phyloP scores from a whole-genome alignment of 2,329 filamentous ascomycete species.

The Calonectria multiphialidica region DNA sequence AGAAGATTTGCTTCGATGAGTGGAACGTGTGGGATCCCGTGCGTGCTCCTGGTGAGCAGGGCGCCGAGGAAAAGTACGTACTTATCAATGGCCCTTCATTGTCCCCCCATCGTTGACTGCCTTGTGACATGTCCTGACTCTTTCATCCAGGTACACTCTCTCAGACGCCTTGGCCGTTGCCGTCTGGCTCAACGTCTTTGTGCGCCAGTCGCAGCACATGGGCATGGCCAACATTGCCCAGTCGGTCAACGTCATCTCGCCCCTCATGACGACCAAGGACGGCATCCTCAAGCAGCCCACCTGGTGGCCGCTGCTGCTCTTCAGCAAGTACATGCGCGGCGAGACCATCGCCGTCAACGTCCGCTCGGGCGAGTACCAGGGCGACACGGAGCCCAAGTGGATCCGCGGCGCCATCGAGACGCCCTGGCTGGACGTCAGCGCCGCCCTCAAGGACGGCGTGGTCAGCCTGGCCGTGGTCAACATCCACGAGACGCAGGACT shows the following conservation, averaged over 20 bases:
- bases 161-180: slow-evolving; percentile 82
- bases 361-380: slow-evolving; percentile 71
- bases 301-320: slow-evolving; percentile 79
- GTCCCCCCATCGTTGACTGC: not conserved
- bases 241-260: slow-evolving; percentile 82
- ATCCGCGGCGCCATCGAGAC: slow-evolving; percentile 74
- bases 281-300: slow-evolving; percentile 79
- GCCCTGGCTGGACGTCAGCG: slow-evolving; percentile 78
- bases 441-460: slow-evolving; percentile 68
- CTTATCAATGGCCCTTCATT: not conserved
- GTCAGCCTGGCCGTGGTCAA: slow-evolving; percentile 81
- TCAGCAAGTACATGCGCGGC: slow-evolving; percentile 74
- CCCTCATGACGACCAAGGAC: slow-evolving; percentile 76
- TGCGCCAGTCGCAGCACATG: slow-evolving; percentile 77
- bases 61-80: slow-evolving; percentile 72
- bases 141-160: slow-evolving; percentile 69
- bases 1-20: slow-evolving; percentile 85
- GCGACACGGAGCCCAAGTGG: slow-evolving; percentile 75
- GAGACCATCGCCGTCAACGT: slow-evolving; percentile 76
- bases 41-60: slow-evolving; percentile 77
- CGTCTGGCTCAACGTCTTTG: slow-evolving; percentile 81
- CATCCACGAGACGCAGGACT: slow-evolving; percentile 70
- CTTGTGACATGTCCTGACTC: not conserved
- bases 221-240: slow-evolving; percentile 87
- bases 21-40: slow-evolving; percentile 87